phyloP scores from a whole-genome alignment of 2,329 filamentous ascomycete genomes.

The Ophiosphaerella korrae region DNA sequence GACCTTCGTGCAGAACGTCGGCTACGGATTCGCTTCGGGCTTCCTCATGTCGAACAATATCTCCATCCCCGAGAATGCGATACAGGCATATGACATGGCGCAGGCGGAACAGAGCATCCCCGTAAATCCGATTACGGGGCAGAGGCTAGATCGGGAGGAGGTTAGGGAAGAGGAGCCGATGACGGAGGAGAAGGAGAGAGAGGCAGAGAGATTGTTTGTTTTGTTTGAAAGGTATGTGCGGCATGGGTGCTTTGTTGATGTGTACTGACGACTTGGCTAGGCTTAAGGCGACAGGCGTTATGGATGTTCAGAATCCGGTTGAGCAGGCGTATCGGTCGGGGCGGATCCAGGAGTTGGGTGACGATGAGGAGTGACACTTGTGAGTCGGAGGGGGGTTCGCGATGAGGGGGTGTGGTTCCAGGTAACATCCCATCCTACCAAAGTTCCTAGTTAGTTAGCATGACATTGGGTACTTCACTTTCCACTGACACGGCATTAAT shows the following conservation, averaged over 20 bases:
- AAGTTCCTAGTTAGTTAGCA: no score
- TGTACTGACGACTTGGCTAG: conserved; percentile 34
- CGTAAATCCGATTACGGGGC: conserved; percentile 87
- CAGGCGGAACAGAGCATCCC: conserved; percentile 40
- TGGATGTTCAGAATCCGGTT: conserved; percentile 80
- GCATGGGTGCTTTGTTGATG: no score
- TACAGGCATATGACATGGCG: conserved; percentile 57
- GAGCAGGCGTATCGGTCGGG: conserved; percentile 71
- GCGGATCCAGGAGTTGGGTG: conserved; percentile 70
- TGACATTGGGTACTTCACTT: no score
- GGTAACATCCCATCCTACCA: neutral
- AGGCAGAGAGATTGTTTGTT: conserved; percentile 88
- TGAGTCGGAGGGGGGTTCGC: neutral
- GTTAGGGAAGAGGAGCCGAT: conserved; percentile 69
- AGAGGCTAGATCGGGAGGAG: conserved; percentile 73
- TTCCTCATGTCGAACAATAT: conserved; percentile 87
- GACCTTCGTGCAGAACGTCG: conserved; percentile 86
- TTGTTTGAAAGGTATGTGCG: conserved; percentile 76
- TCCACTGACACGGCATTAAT: no score
- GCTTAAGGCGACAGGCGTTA: conserved; percentile 74
- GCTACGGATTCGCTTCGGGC: conserved; percentile 91
- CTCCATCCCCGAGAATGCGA: conserved; percentile 70
- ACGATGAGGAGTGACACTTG: conserved; percentile 49
- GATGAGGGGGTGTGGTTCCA: neutral
- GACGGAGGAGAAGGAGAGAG: conserved; percentile 92